Evolutionary conservation across 257 asterid species (phyloP), one percentile per base, ranked within the genome.

Genomic region (Solanum ahanhuiri): DNA sequence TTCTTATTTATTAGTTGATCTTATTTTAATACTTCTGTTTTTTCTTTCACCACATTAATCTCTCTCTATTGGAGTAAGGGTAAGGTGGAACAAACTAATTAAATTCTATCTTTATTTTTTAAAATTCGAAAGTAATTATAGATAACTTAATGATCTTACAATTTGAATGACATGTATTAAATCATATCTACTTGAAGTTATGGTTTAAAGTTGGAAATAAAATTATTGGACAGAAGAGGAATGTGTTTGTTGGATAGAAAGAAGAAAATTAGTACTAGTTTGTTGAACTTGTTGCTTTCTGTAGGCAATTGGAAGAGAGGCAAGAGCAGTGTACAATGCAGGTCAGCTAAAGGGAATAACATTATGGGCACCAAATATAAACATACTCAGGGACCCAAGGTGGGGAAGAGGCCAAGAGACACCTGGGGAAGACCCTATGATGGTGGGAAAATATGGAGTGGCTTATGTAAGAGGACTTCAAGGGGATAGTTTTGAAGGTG

Each of bases 391-490:
- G 81, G 92, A 90, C 31, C 92, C 92, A 66, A 89, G 92, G 35
- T 90, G 92, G 92, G 92, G 92, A 6, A 86, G 92, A 79, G 92
- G 92, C 8, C 92, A 90, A 35, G 92, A 90, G 81, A 90, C 92
- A 45, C 88, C 91, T 0, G 92, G 92, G 67, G 92, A 89, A 86
- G 92, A 90, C 82, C 92, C 92, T 3, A 28, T 81, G 87, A 73
- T 87, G 30, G 87, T 81, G 23, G 87, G 90, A 11, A 58, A 23
- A 9, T 90, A 89, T 87, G 88, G 89, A 64, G 89, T 89, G 31
- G 83, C 97, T 22, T 93, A 91, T 86, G 98, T 95, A 48, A 92
- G 96, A 83, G 98, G 98, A 31, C 86, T 95, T 34, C 96, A 93
- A 83, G 98, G 98, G 37, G 97, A 95, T 48, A 90, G 91, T 81